Evolutionary conservation across 306 rosid species (phyloP).

Genomic region (Ceratonia siliqua): DNA sequence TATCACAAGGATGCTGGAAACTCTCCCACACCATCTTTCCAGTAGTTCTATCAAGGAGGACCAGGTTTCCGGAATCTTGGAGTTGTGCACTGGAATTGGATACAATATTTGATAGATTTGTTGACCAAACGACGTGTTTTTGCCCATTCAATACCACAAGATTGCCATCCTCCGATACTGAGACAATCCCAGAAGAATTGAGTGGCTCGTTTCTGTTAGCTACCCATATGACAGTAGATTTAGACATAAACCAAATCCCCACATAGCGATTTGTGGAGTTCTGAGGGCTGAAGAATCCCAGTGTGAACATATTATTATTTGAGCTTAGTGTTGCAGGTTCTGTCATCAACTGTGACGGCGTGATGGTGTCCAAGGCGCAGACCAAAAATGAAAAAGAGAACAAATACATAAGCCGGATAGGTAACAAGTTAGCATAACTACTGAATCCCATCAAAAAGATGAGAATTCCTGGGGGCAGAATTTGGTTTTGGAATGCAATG

Average conservation of each 20-base stretch:
- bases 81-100: constrained; percentile 37
- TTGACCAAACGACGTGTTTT: constrained; percentile 38
- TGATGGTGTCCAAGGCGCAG: not conserved
- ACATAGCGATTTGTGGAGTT: no score
- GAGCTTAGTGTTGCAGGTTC: not conserved
- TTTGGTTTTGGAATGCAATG: not conserved
- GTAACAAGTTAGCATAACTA: not conserved
- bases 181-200: not conserved
- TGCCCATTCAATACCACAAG: constrained; percentile 38
- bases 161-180: constrained; percentile 8
- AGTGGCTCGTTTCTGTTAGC: not conserved
- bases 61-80: constrained; percentile 37
- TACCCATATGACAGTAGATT: not conserved
- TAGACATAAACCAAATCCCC: not conserved
- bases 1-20: constrained; percentile 33
- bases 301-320: not conserved
- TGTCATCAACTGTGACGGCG: not conserved
- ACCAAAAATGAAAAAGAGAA: not conserved
- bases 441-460: not conserved
- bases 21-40: constrained; percentile 32
- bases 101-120: constrained; percentile 1
- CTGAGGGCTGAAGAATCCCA: not conserved
- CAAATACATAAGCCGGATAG: not conserved
- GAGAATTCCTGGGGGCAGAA: not conserved
- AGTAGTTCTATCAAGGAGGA: constrained; percentile 4